Evolutionary conservation across 2,329 filamentous ascomycete genomes (phyloP).

Genomic region (Elsinoe necatrix): DNA sequence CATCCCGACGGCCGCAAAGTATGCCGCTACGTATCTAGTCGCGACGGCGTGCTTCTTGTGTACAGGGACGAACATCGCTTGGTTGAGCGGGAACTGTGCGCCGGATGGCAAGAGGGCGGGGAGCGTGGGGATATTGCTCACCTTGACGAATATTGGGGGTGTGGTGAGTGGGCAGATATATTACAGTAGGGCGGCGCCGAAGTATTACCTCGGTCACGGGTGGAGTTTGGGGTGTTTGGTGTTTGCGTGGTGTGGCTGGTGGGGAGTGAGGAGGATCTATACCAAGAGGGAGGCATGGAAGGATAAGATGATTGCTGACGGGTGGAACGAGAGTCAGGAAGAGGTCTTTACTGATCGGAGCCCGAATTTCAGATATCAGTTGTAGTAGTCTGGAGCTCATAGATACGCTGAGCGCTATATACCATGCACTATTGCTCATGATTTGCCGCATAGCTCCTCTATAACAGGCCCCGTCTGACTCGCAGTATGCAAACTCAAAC

Average conservation of each 20-base stretch:
- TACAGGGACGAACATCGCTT: constrained; percentile 29
- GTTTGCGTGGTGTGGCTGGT: constrained; percentile 24
- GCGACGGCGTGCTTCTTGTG: constrained; percentile 30
- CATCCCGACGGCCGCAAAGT: constrained; percentile 24
- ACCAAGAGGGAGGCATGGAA: constrained; percentile 29
- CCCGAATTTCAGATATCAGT: constrained; percentile 26
- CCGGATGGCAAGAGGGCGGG: constrained; percentile 30
- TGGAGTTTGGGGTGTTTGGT: constrained; percentile 26
- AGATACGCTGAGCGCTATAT: neutral
- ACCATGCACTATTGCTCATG: neutral
- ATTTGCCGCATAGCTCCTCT: neutral
- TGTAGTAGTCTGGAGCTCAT: neutral
- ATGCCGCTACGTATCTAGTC: constrained; percentile 30
- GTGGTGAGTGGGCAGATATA: constrained; percentile 30
- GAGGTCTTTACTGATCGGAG: constrained; percentile 27
- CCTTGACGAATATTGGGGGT: constrained; percentile 30
- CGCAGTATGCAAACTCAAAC: constrained; percentile 25
- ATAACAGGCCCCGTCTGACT: neutral
- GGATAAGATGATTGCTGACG: constrained; percentile 24
- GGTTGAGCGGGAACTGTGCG: constrained; percentile 28
- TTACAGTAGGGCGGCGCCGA: constrained; percentile 16
- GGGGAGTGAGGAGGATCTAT: constrained; percentile 30
- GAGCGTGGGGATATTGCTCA: constrained; percentile 27
- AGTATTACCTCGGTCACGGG: constrained; percentile 29
- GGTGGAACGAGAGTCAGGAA: constrained; percentile 19